phyloP scores from a whole-genome alignment of 768 basidiomycete species.

The Agaricus subrufescens region DNA sequence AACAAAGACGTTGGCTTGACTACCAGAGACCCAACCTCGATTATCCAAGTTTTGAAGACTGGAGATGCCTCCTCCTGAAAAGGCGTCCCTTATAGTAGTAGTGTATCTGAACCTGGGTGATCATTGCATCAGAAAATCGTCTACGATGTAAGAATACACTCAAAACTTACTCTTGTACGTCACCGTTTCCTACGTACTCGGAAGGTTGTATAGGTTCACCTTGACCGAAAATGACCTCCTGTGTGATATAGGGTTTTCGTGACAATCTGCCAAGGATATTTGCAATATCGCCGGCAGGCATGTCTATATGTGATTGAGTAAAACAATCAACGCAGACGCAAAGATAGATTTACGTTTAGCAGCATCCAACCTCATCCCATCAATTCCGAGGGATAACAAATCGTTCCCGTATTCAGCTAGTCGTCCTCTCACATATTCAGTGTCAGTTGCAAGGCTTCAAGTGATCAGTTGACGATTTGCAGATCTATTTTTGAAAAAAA shows the following conservation, averaged over 20 bases:
- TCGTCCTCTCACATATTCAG: slow-evolving; percentile 49
- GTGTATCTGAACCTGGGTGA: slow-evolving; percentile 54
- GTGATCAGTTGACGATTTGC: background rate
- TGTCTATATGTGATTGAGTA: slow-evolving; percentile 32
- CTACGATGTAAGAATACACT: background rate
- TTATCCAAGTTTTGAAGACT: slow-evolving; percentile 47
- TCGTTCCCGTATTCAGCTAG: slow-evolving; percentile 59
- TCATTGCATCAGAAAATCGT: background rate
- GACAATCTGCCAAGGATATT: slow-evolving; percentile 47
- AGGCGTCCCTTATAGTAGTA: slow-evolving; percentile 43
- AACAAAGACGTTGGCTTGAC: slow-evolving; percentile 58
- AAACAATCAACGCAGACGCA: background rate
- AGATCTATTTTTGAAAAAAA: background rate
- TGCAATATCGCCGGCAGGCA: slow-evolving; percentile 45
- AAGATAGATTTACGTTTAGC: slow-evolving; percentile 44
- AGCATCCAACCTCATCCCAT: slow-evolving; percentile 61
- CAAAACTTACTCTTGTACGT: slow-evolving; percentile 55
- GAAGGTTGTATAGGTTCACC: slow-evolving; percentile 53
- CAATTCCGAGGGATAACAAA: slow-evolving; percentile 54
- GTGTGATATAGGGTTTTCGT: slow-evolving; percentile 50
- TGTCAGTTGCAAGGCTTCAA: slow-evolving; percentile 55
- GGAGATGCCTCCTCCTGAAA: slow-evolving; percentile 46
- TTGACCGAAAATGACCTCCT: slow-evolving; percentile 51
- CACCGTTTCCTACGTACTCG: slow-evolving; percentile 54
- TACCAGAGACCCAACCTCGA: slow-evolving; percentile 52